These are phyloP conservation scores for Jackrogersella multiformis DNA, from an alignment of 495 filamentous ascomycete genomes.

Conservation along the genomic window DNA sequence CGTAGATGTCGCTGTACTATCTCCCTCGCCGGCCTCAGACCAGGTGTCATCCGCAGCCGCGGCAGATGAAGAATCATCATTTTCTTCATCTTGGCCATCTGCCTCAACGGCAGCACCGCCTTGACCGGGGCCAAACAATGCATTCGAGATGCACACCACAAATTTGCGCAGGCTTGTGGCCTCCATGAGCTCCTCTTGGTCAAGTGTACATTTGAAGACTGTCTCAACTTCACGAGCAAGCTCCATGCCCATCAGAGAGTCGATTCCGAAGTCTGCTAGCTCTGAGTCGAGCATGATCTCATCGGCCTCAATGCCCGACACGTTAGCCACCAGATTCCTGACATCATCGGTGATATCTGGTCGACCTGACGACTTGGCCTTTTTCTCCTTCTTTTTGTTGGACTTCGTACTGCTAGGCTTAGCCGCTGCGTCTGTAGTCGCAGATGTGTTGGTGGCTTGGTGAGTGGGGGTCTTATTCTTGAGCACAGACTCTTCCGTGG, in stretches of 20 bases:
- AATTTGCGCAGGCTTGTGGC: not conserved
- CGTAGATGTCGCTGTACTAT: not conserved
- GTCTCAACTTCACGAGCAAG: slow-evolving; percentile 29
- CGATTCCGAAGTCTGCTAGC: slow-evolving; percentile 61
- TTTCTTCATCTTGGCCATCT: not conserved
- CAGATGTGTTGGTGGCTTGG: not conserved
- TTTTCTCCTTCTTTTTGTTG: not conserved
- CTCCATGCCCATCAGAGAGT: slow-evolving; percentile 66
- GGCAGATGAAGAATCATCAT: not conserved
- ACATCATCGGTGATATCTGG: not conserved
- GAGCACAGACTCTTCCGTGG: not conserved
- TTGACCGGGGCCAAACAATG: not conserved
- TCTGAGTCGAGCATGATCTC: slow-evolving; percentile 52
- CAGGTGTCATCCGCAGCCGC: not conserved
- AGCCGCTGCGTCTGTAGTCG: not conserved
- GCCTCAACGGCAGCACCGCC: not conserved
- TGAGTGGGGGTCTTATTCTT: not conserved
- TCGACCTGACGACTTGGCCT: not conserved
- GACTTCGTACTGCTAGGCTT: not conserved
- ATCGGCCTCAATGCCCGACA: slow-evolving; percentile 52
- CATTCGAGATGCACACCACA: not conserved
- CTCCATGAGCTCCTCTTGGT: not conserved
- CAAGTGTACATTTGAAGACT: not conserved
- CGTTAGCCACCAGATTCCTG: not conserved
- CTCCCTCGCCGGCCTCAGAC: not conserved